phyloP scores from a whole-genome alignment of 164 flowering plant species.

The Berberis thunbergii region DNA sequence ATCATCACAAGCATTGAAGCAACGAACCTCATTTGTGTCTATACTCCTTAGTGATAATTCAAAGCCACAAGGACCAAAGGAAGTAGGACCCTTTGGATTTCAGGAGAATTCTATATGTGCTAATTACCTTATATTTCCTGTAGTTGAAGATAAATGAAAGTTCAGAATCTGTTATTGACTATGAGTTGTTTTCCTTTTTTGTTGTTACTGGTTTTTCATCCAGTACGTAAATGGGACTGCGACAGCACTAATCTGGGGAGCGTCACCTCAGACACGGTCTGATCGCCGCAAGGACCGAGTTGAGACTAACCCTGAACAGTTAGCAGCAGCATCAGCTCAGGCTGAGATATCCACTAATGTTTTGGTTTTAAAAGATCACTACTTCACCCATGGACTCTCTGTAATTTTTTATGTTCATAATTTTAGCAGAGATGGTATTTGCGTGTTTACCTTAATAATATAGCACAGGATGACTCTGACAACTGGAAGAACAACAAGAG shows the following conservation, averaged over 20 bases:
- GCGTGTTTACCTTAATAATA: conserved; percentile 32
- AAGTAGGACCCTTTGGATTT: too few relatives aligned
- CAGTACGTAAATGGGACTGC: conserved; percentile 64
- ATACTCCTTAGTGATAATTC: too few relatives aligned
- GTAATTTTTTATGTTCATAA: background rate
- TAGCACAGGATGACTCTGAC: conserved; percentile 71
- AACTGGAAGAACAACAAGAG: conserved; percentile 87
- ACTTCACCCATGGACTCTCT: background rate
- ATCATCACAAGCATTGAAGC: too few relatives aligned
- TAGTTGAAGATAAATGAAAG: too few relatives aligned
- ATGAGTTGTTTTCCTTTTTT: background rate
- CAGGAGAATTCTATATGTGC: too few relatives aligned
- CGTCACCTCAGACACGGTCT: conserved; percentile 91
- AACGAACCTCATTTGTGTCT: too few relatives aligned
- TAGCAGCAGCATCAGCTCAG: conserved; percentile 93
- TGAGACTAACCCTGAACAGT: conserved; percentile 98
- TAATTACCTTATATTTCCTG: too few relatives aligned
- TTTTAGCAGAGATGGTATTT: background rate
- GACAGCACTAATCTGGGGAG: conserved; percentile 97
- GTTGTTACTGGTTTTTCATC: conserved; percentile 7
- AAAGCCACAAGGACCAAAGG: too few relatives aligned
- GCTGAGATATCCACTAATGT: conserved; percentile 87
- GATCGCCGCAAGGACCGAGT: conserved; percentile 93
- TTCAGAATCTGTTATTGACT: background rate
- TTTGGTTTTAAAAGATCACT: background rate